A percentile compares a stretch with the other conserved stretches of the same genome.
Evolutionary conservation across 2,329 filamentous ascomycete species (phyloP).

Genomic region (Aotearoamyces nothofagi): DNA sequence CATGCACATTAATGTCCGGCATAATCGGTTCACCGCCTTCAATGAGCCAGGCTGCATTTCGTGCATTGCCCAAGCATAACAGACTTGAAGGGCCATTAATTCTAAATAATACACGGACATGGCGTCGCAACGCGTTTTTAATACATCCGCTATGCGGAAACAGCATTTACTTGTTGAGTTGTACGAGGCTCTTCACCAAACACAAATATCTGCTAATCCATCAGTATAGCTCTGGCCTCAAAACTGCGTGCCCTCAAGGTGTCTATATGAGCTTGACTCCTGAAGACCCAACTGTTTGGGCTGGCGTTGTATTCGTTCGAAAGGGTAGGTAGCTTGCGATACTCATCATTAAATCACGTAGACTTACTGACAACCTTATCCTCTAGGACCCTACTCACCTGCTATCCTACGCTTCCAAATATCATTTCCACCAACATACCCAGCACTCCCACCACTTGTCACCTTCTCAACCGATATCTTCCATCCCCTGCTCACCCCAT

Average conservation of each 20-base stretch:
- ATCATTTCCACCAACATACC: slow-evolving; percentile 71
- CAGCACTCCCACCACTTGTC: slow-evolving; percentile 64
- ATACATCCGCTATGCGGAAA: slow-evolving; percentile 16
- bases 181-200: slow-evolving; percentile 6
- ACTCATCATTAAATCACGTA: too few species aligned
- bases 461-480: slow-evolving; percentile 90
- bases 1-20: too few species aligned
- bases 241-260: slow-evolving; percentile 69
- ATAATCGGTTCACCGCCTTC: too few species aligned
- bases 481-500: slow-evolving; percentile 79
- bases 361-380: too few species aligned
- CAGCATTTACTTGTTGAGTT: slow-evolving; percentile 20
- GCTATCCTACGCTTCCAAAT: slow-evolving; percentile 84
- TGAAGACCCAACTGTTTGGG: slow-evolving; percentile 70
- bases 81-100: too few species aligned
- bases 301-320: slow-evolving; percentile 80
- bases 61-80: too few species aligned
- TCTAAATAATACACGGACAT: too few species aligned
- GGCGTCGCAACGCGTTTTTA: slow-evolving; percentile 11
- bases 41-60: too few species aligned
- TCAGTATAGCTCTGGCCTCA: slow-evolving; percentile 53
- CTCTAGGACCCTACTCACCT: slow-evolving; percentile 76
- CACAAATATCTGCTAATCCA: slow-evolving; percentile 6
- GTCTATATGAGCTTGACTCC: slow-evolving; percentile 77
- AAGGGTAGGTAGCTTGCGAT: too few species aligned